These are phyloP conservation scores for Talaromyces borbonicus DNA, from an alignment of 495 filamentous ascomycete species.

Conservation along the genomic window DNA sequence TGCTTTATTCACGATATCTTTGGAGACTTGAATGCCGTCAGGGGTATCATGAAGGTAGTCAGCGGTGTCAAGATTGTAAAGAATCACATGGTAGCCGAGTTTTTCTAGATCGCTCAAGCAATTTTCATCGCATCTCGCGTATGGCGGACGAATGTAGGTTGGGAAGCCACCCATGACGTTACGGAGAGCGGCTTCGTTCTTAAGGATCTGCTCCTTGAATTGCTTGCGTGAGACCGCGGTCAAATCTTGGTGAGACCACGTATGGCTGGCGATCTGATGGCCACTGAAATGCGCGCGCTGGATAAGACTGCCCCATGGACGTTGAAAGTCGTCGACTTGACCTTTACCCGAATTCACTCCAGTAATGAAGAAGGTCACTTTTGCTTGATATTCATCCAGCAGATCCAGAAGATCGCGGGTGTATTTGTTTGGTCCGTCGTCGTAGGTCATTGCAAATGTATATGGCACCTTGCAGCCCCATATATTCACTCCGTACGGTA, in stretches of 20 bases:
- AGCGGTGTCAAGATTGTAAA: slow-evolving; percentile 72
- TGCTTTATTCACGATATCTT: slow-evolving; percentile 57
- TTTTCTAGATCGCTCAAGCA: slow-evolving; percentile 51
- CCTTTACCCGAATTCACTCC: slow-evolving; percentile 69
- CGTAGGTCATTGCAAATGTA: slow-evolving; percentile 65
- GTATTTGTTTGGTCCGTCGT: slow-evolving; percentile 66
- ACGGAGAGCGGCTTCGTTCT: slow-evolving; percentile 70
- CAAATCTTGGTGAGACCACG: slow-evolving; percentile 73
- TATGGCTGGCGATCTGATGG: slow-evolving; percentile 81
- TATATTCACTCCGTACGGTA: slow-evolving; percentile 52
- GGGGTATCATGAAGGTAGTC: slow-evolving; percentile 60
- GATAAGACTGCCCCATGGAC: slow-evolving; percentile 51
- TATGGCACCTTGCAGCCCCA: slow-evolving; percentile 54
- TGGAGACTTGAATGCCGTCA: slow-evolving; percentile 54
- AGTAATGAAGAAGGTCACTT: slow-evolving; percentile 72
- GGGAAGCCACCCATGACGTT: slow-evolving; percentile 75
- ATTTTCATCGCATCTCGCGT: slow-evolving; percentile 55
- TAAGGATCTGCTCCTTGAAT: slow-evolving; percentile 58
- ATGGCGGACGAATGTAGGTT: slow-evolving; percentile 80
- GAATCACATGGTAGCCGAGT: slow-evolving; percentile 65
- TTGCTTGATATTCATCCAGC: slow-evolving; percentile 53
- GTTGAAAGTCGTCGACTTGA: slow-evolving; percentile 49
- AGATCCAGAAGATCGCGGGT: slow-evolving; percentile 61
- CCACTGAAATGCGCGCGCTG: slow-evolving; percentile 57
- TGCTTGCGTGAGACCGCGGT: slow-evolving; percentile 44